Base-by-base conservation (phyloP, 1,139 yeast species). In the Trichomonascaceae sp. region DNA sequence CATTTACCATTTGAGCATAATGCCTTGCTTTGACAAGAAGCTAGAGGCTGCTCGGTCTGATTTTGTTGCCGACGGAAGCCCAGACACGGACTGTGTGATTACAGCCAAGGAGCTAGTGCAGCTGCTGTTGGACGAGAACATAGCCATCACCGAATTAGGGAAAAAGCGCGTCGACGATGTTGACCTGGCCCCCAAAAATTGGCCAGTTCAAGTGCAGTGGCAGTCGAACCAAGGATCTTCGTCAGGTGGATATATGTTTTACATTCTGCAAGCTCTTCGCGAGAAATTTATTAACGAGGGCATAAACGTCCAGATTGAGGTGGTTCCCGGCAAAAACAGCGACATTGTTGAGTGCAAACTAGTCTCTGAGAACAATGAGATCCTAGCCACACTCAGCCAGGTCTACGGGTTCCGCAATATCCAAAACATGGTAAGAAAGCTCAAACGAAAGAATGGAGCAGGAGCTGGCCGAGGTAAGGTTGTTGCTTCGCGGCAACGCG, bases 11-110 rank as follows among this genome's bases (percentile, higher is more conserved):
- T 59, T 89, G 39, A 70, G 92, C 11, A 65, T 89, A 18, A 87
- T 89, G 97, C 97, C 98, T 1, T 89, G 97, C 48, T 89, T 89
- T 53, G 99, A 89, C 56, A 89, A 89, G 59, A 89, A 89, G 56
- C 65, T 89, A 27, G 99, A 89, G 58, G 92, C 96, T 26, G 87
- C 96, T 2, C 64, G 97, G 40, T 77, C 82, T 0, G 95, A 84
- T 44, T 56, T 62, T 38, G 57, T 54, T 15, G 52, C 50, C 2
- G 54, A 57, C 11, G 42, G 50, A 4, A 51, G 48, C 1, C 59
- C 63, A 6, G 95, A 84, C 47, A 97, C 89, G 5, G 96, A 89
- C 54, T 82, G 95, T 59, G 98, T 89, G 2, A 69, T 89, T 27
- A 89, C 99, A 0, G 87, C 97, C 9, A 76, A 75, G 45, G 99